Conservation (phyloP, 108 stramenopile species). For the Cyclotella baltica region DNA sequence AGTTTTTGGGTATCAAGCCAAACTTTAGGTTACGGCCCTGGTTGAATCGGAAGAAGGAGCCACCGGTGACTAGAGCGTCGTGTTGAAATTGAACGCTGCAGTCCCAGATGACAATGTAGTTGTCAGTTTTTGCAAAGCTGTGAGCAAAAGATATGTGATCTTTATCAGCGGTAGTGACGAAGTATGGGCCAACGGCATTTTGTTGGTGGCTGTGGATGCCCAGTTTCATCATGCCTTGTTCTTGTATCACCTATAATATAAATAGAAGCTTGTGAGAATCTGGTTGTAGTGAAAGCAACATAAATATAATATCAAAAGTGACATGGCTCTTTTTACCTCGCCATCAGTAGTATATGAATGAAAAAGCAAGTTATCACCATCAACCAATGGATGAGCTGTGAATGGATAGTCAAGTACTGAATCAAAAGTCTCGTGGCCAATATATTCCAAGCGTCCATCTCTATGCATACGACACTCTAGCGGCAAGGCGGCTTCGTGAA, state of each 20-base stretch:
- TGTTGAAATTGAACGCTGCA: conserved; percentile 53
- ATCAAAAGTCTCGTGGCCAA: conserved; percentile 48
- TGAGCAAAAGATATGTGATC: conserved; percentile 54
- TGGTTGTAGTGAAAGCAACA: not conserved
- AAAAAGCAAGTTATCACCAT: conserved; percentile 50
- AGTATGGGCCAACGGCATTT: conserved; percentile 36
- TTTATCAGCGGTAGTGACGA: conserved; percentile 46
- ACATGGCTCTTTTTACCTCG: conserved; percentile 17
- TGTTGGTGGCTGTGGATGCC: conserved; percentile 31
- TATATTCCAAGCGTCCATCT: conserved; percentile 47
- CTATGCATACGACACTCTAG: conserved; percentile 49
- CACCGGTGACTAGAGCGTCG: conserved; percentile 43
- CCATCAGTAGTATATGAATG: conserved; percentile 49
- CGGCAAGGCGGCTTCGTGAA: conserved; percentile 52
- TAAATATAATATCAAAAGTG: not conserved
- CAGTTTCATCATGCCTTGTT: conserved; percentile 52
- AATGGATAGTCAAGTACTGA: conserved; percentile 54
- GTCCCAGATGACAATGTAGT: conserved; percentile 55
- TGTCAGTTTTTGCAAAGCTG: conserved; percentile 42
- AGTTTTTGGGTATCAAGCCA: conserved; percentile 48
- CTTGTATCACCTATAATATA: conserved; percentile 32
- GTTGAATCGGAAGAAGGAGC: conserved; percentile 40
- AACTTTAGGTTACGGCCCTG: conserved; percentile 37
- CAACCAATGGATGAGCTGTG: conserved; percentile 48
- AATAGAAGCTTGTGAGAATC: not conserved